Evolutionary conservation across 2,329 filamentous ascomycete species (phyloP), one percentile per base, ranked within the genome.

Genomic region (Aspergillus sp.): DNA sequence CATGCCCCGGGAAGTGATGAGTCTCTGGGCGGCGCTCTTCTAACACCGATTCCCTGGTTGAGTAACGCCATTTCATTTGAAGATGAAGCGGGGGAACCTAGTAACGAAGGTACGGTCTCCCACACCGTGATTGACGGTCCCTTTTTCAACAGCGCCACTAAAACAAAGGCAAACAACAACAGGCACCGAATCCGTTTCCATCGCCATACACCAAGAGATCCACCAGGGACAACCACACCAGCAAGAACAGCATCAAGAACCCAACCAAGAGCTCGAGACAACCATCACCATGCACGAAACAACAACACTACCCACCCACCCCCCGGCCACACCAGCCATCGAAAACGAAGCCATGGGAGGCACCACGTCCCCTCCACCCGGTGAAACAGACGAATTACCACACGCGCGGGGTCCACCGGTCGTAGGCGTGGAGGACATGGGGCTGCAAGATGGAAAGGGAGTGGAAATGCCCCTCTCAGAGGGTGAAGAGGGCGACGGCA

Each of bases 31-130:
- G 93, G 93, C 5, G 93, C 93, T 0, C 74, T 96, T 12, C 74
- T 98, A 43, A 97, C 91, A 1, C 93, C 91, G 0, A 97, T 98
- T 48, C 87, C 90, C 0, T 98, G 93, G 93, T 72, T 97, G 43
- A 75, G 61, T 48, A 64, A 67, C 56, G 42, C 55, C 40, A 45
- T 56, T 32, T 62, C 63, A 1, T 57, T 65, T 1, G 63, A 58
- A 12, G 53, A 50, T 29, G 62, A 57, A 10, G 49, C 50, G 9
- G 48, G 46, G 19, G 44, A 47, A 49, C 47, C 47, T 41, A 39
- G 60, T 28, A 47, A 48, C 36, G 52, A 55, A 29, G 52, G 60
- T 61, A 56, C 7, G 26, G 27, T 26, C 12, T 39, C 36, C 26
- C 12, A 19, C 19, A 19, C 19, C 19, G 19, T 19, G 19, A 19